phyloP scores from a whole-genome alignment of 169 alveolate genomes.

The Plasmodium reichenowi region DNA sequence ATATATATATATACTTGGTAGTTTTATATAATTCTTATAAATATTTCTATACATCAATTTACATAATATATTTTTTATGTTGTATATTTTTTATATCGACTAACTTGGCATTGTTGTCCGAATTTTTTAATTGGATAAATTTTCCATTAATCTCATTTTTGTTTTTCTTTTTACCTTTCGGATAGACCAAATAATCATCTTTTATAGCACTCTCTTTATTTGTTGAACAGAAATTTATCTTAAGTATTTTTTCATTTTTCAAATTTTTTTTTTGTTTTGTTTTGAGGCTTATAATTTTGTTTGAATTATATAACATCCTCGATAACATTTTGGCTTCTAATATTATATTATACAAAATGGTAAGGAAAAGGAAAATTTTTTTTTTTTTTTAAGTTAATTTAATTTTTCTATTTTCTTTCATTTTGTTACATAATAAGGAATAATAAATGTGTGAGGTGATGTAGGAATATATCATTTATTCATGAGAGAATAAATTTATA shows the following conservation, averaged over 20 bases:
- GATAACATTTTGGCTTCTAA: slow-evolving; percentile 45
- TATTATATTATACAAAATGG: no score
- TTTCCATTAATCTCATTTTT: neutral
- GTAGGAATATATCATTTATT: no score
- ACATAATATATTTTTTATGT: neutral
- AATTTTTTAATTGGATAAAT: slow-evolving; percentile 56
- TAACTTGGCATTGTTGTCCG: slow-evolving; percentile 65
- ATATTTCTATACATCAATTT: neutral
- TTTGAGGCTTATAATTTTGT: slow-evolving; percentile 18
- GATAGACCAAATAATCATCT: no score
- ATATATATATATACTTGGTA: neutral
- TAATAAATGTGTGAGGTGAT: no score
- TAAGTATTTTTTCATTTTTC: neutral
- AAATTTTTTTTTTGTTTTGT: slow-evolving; percentile 7
- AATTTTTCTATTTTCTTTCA: no score
- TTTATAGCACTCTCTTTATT: neutral
- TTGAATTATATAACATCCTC: slow-evolving; percentile 11
- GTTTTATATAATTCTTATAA: neutral
- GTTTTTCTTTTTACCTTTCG: slow-evolving; percentile 1
- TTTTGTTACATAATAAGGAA: no score
- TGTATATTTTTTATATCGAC: slow-evolving; percentile 2
- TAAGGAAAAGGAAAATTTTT: no score
- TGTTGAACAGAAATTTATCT: slow-evolving; percentile 24
- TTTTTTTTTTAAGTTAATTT: no score
- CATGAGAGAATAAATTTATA: no score